Evolutionary conservation across 1,139 yeast species (phyloP).

Genomic region (Hemisphaericaspora xylanilytica): DNA sequence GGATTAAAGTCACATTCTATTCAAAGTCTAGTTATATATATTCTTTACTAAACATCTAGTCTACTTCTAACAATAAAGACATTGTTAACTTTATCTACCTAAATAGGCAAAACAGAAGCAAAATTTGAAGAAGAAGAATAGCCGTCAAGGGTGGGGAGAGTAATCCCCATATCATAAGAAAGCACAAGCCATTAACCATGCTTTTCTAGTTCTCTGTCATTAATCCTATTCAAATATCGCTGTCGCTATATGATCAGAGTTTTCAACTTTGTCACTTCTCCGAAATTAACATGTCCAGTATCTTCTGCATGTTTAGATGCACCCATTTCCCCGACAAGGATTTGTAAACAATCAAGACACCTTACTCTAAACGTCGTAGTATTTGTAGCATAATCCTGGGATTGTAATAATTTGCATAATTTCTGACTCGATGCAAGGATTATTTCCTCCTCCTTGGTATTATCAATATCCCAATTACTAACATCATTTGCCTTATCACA

Average conservation of each 20-base stretch:
- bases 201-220: background rate
- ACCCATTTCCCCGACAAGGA: slow-evolving; percentile 62
- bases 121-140: background rate
- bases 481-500: slow-evolving; percentile 28
- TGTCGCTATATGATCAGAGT: slow-evolving; percentile 2
- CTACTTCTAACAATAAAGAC: too few relatives aligned
- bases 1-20: too few relatives aligned
- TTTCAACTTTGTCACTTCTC: slow-evolving; percentile 43
- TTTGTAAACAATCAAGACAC: slow-evolving; percentile 55
- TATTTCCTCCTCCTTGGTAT: slow-evolving; percentile 28
- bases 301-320: slow-evolving; percentile 65
- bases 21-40: too few relatives aligned
- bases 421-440: slow-evolving; percentile 10
- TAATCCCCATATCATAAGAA: too few relatives aligned
- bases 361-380: slow-evolving; percentile 58
- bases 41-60: too few relatives aligned
- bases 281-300: slow-evolving; percentile 65
- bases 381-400: slow-evolving; percentile 62
- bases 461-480: slow-evolving; percentile 36
- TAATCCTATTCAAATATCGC: too few relatives aligned
- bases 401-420: slow-evolving; percentile 48
- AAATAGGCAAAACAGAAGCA: too few relatives aligned
- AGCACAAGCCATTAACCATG: background rate
- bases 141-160: too few relatives aligned
- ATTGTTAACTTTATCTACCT: too few relatives aligned